A percentile compares a stretch with the other conserved stretches of the same genome.
Conservation (phyloP, 2,329 filamentous ascomycete genomes). For the Incumbomyces lentus region DNA sequence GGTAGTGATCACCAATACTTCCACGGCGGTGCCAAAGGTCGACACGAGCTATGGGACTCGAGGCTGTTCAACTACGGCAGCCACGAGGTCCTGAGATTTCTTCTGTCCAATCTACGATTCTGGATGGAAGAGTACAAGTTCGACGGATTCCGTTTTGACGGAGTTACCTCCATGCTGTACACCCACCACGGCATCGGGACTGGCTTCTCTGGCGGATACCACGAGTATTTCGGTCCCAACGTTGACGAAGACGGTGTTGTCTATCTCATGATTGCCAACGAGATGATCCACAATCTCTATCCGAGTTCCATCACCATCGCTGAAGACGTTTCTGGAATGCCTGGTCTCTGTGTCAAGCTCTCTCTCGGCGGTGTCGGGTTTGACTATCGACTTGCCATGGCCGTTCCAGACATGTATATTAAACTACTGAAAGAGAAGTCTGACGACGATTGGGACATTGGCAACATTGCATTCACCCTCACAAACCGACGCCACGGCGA, state of each 20-base stretch:
- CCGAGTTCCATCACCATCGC: constrained; percentile 83
- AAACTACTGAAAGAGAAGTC: constrained; percentile 91
- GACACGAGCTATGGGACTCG: constrained; percentile 92
- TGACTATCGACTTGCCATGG: constrained; percentile 96
- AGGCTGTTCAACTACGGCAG: constrained; percentile 93
- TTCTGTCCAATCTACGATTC: constrained; percentile 89
- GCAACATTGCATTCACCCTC: constrained; percentile 71
- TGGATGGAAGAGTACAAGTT: constrained; percentile 99
- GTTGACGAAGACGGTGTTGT: constrained; percentile 91
- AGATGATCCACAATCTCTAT: constrained; percentile 86
- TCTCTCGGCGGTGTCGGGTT: constrained; percentile 87
- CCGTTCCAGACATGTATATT: constrained; percentile 97
- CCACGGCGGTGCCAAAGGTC: constrained; percentile 72
- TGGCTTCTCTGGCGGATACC: constrained; percentile 95
- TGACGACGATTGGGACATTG: constrained; percentile 87
- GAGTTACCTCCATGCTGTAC: constrained; percentile 98
- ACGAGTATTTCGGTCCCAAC: constrained; percentile 85
- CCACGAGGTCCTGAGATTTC: constrained; percentile 90
- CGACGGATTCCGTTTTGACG: constrained; percentile 95
- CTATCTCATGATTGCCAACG: constrained; percentile 93
- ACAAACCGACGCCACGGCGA: constrained; percentile 91
- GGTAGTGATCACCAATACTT: constrained; percentile 94
- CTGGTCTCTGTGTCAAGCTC: constrained; percentile 79
- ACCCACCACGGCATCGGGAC: constrained; percentile 92
- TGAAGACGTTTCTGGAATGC: constrained; percentile 97